Conservation (phyloP, 1,139 yeast genomes). For the Yamadazyma pseudoaaseri region DNA sequence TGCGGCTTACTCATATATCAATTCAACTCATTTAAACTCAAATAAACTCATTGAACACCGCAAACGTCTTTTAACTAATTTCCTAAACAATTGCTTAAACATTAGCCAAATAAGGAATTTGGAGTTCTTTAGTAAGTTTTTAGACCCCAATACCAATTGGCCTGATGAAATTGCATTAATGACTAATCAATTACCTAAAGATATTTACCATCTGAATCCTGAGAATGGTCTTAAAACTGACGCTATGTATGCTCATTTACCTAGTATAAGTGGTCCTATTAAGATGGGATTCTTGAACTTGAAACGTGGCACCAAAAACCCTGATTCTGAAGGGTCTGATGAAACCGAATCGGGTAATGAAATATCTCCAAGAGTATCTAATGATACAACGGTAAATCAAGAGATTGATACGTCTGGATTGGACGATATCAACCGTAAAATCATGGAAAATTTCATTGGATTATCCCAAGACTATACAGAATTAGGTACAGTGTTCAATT, state of each 20-base stretch:
- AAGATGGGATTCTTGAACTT: slow-evolving; percentile 37
- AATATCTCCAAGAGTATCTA: slow-evolving; percentile 14
- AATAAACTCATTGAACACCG: slow-evolving; percentile 55
- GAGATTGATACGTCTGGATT: slow-evolving; percentile 43
- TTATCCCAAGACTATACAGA: slow-evolving; percentile 68
- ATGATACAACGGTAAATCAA: slow-evolving; percentile 12
- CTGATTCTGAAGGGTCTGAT: slow-evolving; percentile 5
- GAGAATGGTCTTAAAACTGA: slow-evolving; percentile 52
- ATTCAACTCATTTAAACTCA: slow-evolving; percentile 43
- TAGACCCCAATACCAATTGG: slow-evolving; percentile 88
- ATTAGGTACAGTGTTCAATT: slow-evolving; percentile 68
- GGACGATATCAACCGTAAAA: slow-evolving; percentile 65
- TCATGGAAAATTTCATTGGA: slow-evolving; percentile 62
- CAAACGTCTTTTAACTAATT: slow-evolving; percentile 73
- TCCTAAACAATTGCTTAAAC: slow-evolving; percentile 71
- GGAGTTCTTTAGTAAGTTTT: slow-evolving; percentile 68
- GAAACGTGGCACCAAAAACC: slow-evolving; percentile 23
- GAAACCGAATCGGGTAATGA: slow-evolving; percentile 7
- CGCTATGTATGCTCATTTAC: slow-evolving; percentile 62
- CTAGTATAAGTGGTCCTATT: slow-evolving; percentile 47
- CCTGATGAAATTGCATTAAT: slow-evolving; percentile 46
- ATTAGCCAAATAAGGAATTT: slow-evolving; percentile 57
- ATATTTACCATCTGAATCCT: slow-evolving; percentile 53
- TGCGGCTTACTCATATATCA: slow-evolving; percentile 36
- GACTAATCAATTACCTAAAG: slow-evolving; percentile 40